Base-by-base conservation (phyloP, 73 alveolate species). In the Durusdinium trenchii region DNA sequence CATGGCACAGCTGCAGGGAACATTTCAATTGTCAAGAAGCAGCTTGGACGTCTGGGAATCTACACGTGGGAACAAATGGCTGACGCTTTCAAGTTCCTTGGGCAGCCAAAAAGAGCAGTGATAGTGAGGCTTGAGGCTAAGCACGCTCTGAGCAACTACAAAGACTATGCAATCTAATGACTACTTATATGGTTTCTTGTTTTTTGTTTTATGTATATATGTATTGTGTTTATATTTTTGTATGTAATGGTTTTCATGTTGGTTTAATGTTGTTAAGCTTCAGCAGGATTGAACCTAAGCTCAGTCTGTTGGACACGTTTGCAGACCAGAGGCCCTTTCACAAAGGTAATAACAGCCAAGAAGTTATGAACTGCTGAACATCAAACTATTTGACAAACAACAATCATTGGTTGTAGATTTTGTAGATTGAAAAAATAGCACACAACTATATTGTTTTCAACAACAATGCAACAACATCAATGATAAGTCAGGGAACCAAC, bases 1-100 rank as follows among this genome's bases (percentile, higher is more conserved):
- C 92, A 81, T 6, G 92, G 92, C 5, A 81, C 71, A 9, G 92
- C 92, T 1, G 43, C 92, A 9, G 92, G 92, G 7, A 81, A 81
- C 46, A 36, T 81, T 9, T 32, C 92, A 5, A 81, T 81, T 30
- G 48, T 48, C 42, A 9, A 32, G 46, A 81, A 81, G 35, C 92
- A 81, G 43, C 64, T 78, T 12, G 40, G 64, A 4, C 35, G 89
- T 16, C 38, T 78, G 10, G 89, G 92, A 30, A 5, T 81, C 30
- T 47, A 28, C 0, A 81, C 64, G 16, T 81, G 92, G 92, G 9
- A 26, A 6, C 71, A 81, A 12, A 6, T 81, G 48, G 50, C 48
- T 3, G 69, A 23, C 18, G 92, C 64, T 12, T 47, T 7, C 50
- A 42, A 81, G 92, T 30, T 0, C 5, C 92, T 81, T 81, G 92